phyloP scores from a whole-genome alignment of 106 monocot species.

The Iris macrosiphon region DNA sequence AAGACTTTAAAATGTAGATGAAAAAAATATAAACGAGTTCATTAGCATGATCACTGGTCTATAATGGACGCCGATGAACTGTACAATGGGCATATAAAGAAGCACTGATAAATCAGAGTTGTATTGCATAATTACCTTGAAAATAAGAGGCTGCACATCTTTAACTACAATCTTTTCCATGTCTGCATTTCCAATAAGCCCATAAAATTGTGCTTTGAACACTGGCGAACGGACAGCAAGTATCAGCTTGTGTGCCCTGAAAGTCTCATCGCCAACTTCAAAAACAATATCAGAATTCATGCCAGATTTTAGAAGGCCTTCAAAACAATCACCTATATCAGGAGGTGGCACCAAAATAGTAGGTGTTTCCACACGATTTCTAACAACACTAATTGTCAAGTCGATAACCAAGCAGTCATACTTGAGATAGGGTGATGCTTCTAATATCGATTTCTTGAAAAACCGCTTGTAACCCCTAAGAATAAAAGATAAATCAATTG shows the following conservation, averaged over 20 bases:
- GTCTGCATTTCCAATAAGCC: conserved; percentile 26
- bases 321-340: conserved; percentile 21
- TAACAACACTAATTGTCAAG: conserved; percentile 40
- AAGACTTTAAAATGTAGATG: too few relatives aligned
- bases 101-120: too few relatives aligned
- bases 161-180: conserved; percentile 25
- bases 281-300: conserved; percentile 21
- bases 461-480: conserved; percentile 40
- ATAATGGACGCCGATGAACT: too few relatives aligned
- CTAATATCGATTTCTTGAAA: conserved; percentile 23
- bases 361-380: conserved; percentile 20
- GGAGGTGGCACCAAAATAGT: conserved; percentile 24
- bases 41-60: too few relatives aligned
- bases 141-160: conserved; percentile 31
- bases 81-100: too few relatives aligned
- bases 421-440: conserved; percentile 32
- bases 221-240: conserved; percentile 40
- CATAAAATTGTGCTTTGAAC: conserved; percentile 41
- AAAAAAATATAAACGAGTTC: too few relatives aligned
- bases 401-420: conserved; percentile 25
- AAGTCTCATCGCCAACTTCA: conserved; percentile 28
- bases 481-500: neutral
- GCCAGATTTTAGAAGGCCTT: conserved; percentile 17
- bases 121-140: conserved; percentile 30
- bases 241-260: conserved; percentile 28